Base-by-base conservation (phyloP, 106 monocot species). In the Xerophyta viscosa region DNA sequence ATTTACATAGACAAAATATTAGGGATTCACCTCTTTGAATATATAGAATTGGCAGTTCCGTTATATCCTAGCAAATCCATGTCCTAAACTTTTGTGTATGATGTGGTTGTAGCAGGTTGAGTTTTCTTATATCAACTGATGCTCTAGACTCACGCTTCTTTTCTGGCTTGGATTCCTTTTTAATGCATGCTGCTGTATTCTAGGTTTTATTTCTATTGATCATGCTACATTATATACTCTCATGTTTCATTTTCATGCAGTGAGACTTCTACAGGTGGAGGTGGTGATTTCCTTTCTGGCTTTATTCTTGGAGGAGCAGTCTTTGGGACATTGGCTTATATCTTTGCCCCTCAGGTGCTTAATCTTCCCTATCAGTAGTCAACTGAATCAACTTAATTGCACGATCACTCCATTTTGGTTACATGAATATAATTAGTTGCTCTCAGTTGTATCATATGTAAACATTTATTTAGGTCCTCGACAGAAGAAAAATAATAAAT, bases 271-370 rank as follows among this genome's bases (percentile, higher is more conserved):
- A 65, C 64, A 47, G 71, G 77, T 21, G 81, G 85, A 46, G 79
- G 79, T 45, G 85, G 91, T 65, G 85, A 91, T 26, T 85, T 91
- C 66, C 17, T 85, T 54, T 74, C 81, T 68, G 91, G 91, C 29
- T 91, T 91, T 23, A 44, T 91, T 71, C 54, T 85, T 24, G 91
- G 91, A 60, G 91, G 91, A 62, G 81, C 91, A 33, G 24, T 91
- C 17, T 81, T 77, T 60, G 85, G 91, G 27, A 85, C 91, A 33
- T 48, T 91, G 20, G 75, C 91, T 19, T 91, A 91, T 63, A 63
- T 81, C 54, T 91, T 85, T 72, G 85, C 91, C 48, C 91, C 91
- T 19, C 91, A 91, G 84, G 91, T 91, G 29, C 47, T 17, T 20
- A 37, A 36, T 11, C 11, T 36, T 15, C 1, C 13, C 39, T 7